Base-by-base conservation (phyloP, 1,284 basidiomycete genomes). In the Jaminaea rosea region DNA sequence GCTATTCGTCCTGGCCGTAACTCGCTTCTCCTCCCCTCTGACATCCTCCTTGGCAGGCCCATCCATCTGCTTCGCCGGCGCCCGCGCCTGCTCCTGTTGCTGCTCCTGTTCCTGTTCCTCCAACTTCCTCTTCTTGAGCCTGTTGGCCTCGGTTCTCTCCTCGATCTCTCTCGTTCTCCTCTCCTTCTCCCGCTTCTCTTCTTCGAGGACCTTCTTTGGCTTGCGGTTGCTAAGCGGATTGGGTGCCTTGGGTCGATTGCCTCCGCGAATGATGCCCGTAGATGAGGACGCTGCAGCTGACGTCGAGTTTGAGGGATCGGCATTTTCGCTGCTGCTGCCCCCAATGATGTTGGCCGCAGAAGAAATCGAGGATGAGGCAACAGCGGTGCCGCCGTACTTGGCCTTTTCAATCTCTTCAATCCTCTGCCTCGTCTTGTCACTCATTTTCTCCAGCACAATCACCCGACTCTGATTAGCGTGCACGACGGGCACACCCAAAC, bases 161-260 rank as follows among this genome's bases (percentile, higher is more conserved):
- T n/a, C 39, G 24, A 42, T 42, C 19, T 42, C 39, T 23, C 39
- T 42, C 39, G 39, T 42, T 23, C 39, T 15, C 39, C 39, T 42
- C 39, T 42, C 39, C 39, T 42, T 42, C 17, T 42, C 39, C 24
- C 19, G 19, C 15, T 23, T 15, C 19, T 42, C 39, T 11, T n/a
- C 39, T 23, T 42, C 39, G 7, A 42, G 39, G 19, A 42, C 51
- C 39, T 50, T 57, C 34, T 65, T 69, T 21, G 60, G 90, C 79
- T 90, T 96, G 78, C 88, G 91, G 32, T 92, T 78, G 55, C 88
- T 91, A 3, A 98, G 79, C 13, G 93, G 90, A 76, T 98, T 98
- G 0, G 92, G 89, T 0, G 80, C 88, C 71, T 89, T 92, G 15
- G 4, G 17, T 23, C n/a, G n/a, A n/a, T n/a, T n/a, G n/a, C n/a